phyloP scores from a whole-genome alignment of 2,329 filamentous ascomycete genomes.

The Colletotrichum endophyticum region DNA sequence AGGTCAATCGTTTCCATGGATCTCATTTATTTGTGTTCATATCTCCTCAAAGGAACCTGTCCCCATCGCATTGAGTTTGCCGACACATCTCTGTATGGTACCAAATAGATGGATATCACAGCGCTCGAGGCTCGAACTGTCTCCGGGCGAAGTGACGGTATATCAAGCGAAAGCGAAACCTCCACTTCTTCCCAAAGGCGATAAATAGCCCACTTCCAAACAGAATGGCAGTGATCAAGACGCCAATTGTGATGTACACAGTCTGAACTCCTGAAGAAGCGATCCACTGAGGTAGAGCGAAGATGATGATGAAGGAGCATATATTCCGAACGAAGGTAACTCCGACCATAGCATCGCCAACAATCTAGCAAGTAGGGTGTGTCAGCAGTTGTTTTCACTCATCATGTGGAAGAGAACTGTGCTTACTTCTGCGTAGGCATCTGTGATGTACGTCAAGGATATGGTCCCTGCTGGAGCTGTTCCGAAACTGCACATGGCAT shows the following conservation, averaged over 20 bases:
- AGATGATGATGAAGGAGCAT: constrained; percentile 48
- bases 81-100: neutral
- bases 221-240: constrained; percentile 25
- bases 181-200: neutral
- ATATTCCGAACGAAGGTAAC: constrained; percentile 49
- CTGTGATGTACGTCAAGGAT: constrained; percentile 41
- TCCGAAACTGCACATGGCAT: constrained; percentile 41
- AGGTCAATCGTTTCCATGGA: neutral
- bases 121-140: neutral
- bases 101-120: neutral
- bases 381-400: neutral
- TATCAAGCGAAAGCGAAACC: neutral
- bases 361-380: constrained; percentile 36
- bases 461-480: constrained; percentile 34
- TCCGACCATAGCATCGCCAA: constrained; percentile 49
- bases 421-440: constrained; percentile 39
- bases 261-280: neutral
- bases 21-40: neutral
- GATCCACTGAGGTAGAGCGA: constrained; percentile 44
- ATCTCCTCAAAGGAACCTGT: neutral
- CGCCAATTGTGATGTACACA: neutral
- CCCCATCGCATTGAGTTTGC: neutral
- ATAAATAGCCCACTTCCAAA: constrained; percentile 14
- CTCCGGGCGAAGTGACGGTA: neutral
- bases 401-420: fast-evolving